A percentile compares a stretch with the other conserved stretches of the same genome.
These are phyloP conservation scores for Fusarium drepaniforme DNA, from an alignment of 2,329 filamentous ascomycete genomes.

Conservation along the genomic window DNA sequence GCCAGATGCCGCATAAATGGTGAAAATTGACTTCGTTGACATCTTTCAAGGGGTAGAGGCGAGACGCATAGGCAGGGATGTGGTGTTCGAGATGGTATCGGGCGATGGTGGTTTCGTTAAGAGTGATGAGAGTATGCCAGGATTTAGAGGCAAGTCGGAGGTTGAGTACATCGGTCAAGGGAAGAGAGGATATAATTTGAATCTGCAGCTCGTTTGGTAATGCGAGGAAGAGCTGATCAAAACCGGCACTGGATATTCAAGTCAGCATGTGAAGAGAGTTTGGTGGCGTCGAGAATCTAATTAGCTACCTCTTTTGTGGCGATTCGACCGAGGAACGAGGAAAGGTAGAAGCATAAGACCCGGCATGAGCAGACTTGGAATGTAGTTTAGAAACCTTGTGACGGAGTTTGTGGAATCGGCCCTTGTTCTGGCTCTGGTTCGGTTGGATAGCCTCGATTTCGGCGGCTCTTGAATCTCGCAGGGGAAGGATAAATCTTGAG, in stretches of 20 bases:
- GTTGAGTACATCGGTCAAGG: constrained; percentile 70
- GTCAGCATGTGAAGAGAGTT: constrained; percentile 6
- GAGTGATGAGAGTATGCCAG: constrained; percentile 69
- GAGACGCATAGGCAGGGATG: constrained; percentile 70
- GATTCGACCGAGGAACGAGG: constrained; percentile 44
- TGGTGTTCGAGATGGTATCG: constrained; percentile 71
- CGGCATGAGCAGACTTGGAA: constrained; percentile 46
- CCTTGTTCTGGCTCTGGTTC: constrained; percentile 57
- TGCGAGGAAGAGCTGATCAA: constrained; percentile 68
- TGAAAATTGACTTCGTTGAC: constrained; percentile 65
- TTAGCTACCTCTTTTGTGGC: constrained; percentile 50
- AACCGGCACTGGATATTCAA: constrained; percentile 46
- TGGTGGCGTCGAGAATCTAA: neutral
- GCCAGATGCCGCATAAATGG: constrained; percentile 74
- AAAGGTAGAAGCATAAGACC: constrained; percentile 22
- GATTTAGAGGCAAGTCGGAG: constrained; percentile 69
- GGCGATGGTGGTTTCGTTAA: constrained; percentile 72
- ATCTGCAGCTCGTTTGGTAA: constrained; percentile 73
- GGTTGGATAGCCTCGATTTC: constrained; percentile 48
- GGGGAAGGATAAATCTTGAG: constrained; percentile 63
- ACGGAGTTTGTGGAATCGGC: constrained; percentile 57
- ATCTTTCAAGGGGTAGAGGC: constrained; percentile 68
- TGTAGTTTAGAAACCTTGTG: constrained; percentile 53
- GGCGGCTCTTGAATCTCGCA: constrained; percentile 54
- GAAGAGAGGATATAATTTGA: constrained; percentile 70